Percentiles rank a stretch among this genome's conserved stretches.
Conservation (phyloP, 306 rosid genomes). For the apple (Malus domestica) region DNA sequence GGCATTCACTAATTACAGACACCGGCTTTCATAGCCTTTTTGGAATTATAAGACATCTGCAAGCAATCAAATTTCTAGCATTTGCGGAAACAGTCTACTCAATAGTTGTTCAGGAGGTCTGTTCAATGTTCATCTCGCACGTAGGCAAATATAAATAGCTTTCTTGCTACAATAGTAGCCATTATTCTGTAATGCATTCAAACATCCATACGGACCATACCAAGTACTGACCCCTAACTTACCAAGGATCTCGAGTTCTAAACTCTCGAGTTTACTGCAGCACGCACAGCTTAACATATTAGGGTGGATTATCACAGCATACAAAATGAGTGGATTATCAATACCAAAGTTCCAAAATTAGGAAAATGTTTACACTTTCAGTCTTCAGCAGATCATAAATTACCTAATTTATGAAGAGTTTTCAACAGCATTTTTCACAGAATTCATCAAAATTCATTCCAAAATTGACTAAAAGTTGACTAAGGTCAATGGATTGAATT, state of each 20-base stretch:
- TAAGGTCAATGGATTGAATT: neutral
- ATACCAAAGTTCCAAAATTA: neutral
- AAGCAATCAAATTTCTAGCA: neutral
- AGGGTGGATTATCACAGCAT: neutral
- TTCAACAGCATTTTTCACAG: neutral
- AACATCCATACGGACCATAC: neutral
- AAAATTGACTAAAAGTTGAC: neutral
- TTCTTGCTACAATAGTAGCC: neutral
- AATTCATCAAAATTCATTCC: neutral
- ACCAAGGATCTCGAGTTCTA: neutral
- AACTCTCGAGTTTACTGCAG: neutral
- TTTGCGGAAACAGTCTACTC: neutral
- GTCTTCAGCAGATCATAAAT: neutral
- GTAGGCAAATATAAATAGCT: neutral
- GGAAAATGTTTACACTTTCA: neutral
- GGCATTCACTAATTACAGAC: neutral
- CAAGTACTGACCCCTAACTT: neutral
- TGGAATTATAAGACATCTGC: neutral
- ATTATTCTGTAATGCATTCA: neutral
- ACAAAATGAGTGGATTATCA: neutral
- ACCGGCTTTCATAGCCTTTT: neutral
- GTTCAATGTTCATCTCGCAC: neutral
- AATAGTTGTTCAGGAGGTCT: neutral
- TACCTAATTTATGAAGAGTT: neutral
- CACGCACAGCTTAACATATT: neutral